Base-by-base conservation (phyloP, 345 rosid species). In the Linum lewisii region DNA sequence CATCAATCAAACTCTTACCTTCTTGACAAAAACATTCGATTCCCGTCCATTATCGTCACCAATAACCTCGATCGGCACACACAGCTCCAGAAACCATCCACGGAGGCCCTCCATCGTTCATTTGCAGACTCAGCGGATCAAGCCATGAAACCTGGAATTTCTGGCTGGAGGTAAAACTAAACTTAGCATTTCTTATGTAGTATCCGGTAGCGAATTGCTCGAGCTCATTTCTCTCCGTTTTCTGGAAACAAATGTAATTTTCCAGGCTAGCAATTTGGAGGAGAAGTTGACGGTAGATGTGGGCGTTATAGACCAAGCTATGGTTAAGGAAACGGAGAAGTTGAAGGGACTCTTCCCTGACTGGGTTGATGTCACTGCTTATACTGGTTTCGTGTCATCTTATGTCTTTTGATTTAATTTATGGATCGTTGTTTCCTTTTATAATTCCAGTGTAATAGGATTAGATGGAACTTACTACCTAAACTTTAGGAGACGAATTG, bases 41-140 rank as follows among this genome's bases (percentile, higher is more conserved):
- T 56, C 44, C 63, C n/a, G n/a, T n/a, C n/a, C 67, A 29, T 42
- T 11, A 42, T 42, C 47, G 4, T 11, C 47, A 11, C 18, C 16
- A 16, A 42, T 1, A 42, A 42, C 15, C 24, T 29, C 34, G 4
- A 29, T 45, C 56, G 53, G 63, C 66, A 2, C 18, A 4, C 34
- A 32, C 87, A 89, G 99, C 71, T 56, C 84, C 97, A 23, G 95
- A 89, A 70, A 56, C 65, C 5, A 67, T 67, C 21, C 64, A 59
- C 5, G 90, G 86, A 2, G 87, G 97, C 58, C 97, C 99, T 0
- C 92, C 88, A 0, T 89, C 99, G 0, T 85, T 89, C 69, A 85
- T 93, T n/a, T 58, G 74, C 57, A 83, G 97, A 76, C 92, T 93
- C 24, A 87, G 84, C 54, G 97, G 99, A 45, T 54, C 69, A 65